Evolutionary conservation across 768 basidiomycete genomes (phyloP).

Genomic region (Amanita pseudoporphyria): DNA sequence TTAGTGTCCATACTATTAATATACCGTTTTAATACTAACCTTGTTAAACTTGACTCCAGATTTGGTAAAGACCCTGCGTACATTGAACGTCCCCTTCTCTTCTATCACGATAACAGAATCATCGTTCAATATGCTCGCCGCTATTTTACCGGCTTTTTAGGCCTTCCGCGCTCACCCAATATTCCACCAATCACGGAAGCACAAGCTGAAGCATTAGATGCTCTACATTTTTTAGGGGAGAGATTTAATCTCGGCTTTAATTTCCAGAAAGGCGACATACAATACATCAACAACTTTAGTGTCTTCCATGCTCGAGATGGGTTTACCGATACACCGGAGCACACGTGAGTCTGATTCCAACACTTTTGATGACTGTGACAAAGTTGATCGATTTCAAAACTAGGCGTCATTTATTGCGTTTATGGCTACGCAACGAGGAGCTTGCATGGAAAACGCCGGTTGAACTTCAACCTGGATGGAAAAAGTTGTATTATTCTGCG

Average conservation of each 20-base stretch:
- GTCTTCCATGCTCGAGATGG: constrained; percentile 35
- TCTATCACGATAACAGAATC: constrained; percentile 26
- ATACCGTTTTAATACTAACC: background rate
- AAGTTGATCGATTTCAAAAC: background rate
- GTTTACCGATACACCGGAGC: constrained; percentile 29
- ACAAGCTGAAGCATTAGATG: constrained; percentile 39
- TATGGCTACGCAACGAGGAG: constrained; percentile 38
- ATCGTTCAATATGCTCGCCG: constrained; percentile 38
- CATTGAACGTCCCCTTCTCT: constrained; percentile 28
- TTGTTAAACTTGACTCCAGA: constrained; percentile 14
- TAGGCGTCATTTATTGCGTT: constrained; percentile 34
- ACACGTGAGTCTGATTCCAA: constrained; percentile 23
- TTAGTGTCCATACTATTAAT: constrained; percentile 5
- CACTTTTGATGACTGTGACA: constrained; percentile 4
- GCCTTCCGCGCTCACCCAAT: constrained; percentile 23
- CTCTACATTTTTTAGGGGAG: constrained; percentile 34
- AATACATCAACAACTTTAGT: constrained; percentile 38
- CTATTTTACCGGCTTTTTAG: constrained; percentile 31
- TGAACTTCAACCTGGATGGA: constrained; percentile 27
- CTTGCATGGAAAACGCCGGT: constrained; percentile 35
- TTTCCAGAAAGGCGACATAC: constrained; percentile 40
- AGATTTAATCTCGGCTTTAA: constrained; percentile 33
- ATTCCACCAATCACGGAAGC: constrained; percentile 40
- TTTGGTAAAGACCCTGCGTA: constrained; percentile 29
- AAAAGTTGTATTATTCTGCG: constrained; percentile 25